Evolutionary conservation across 2,329 filamentous ascomycete species (phyloP).

Genomic region (Paraphaeosphaeria minitans): DNA sequence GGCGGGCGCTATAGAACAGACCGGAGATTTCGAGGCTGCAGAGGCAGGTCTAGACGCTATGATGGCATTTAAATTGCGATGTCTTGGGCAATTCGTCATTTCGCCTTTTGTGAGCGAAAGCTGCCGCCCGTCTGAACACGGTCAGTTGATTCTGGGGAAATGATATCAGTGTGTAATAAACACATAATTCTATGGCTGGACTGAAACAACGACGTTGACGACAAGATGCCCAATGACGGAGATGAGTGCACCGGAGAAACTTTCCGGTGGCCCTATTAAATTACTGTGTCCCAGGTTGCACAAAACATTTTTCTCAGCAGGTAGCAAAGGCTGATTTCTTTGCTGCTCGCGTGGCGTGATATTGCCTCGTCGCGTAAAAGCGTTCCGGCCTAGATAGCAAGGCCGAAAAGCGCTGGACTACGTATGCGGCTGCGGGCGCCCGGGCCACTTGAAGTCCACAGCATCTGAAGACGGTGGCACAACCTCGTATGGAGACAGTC

Average conservation of each 20-base stretch:
- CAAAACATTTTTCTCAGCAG: background rate
- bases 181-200: background rate
- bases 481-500: background rate
- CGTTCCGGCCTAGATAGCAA: background rate
- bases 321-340: background rate
- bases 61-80: background rate
- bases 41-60: background rate
- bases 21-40: background rate
- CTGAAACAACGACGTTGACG: background rate
- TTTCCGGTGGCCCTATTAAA: background rate
- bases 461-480: background rate
- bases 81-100: background rate
- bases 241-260: background rate
- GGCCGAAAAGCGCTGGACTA: background rate
- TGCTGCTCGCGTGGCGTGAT: background rate
- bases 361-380: background rate
- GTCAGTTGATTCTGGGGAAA: background rate
- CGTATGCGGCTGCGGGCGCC: background rate
- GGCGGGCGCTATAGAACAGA: background rate
- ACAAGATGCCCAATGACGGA: background rate
- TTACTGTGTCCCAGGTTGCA: background rate
- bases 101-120: background rate
- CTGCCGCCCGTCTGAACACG: background rate
- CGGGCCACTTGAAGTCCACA: background rate
- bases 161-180: background rate